Base-by-base conservation (phyloP, 2,329 filamentous ascomycete species). In the Ceratocystis lukuohia region DNA sequence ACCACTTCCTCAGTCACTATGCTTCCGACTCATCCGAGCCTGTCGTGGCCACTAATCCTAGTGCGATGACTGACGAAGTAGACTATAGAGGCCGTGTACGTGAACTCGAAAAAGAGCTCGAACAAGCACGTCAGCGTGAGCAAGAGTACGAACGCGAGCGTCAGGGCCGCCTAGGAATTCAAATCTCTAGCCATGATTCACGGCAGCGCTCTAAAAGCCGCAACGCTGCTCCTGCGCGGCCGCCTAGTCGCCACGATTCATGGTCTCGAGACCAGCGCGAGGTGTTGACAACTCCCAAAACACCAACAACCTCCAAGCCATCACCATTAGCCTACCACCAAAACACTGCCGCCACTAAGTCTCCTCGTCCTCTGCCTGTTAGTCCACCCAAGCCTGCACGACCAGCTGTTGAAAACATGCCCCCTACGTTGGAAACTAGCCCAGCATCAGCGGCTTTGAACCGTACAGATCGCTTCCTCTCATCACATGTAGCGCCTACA, bases 91-190 rank as follows among this genome's bases (percentile, higher is more conserved):
- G 80, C 69, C 85, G 91, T 50, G 86, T 96, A 69, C 83, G 83
- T 71, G 87, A 96, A 73, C 80, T 97, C 4, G 93, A 97, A 76
- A 80, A 83, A 76, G 79, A 89, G 80, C 74, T 85, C 22, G 80
- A 88, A 77, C 70, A 82, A 72, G 79, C 85, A 70, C 78, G 87
- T 71, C 74, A 86, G 77, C 74, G 88, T 75, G 80, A 88, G 74
- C 75, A 82, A 74, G 80, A 88, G 77, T 81, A 86, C 74, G 78
- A 88, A 76, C 76, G 79, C 69, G 79, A 82, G 71, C 76, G 85
- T 67, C 74, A 83, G 73, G 77, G 78, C 75, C 78, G 68, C 80
- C 72, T 71, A 70, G 61, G 80, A 73, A 72, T 71, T 64, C 67
- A 69, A 62, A 59, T 44, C 33, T 37, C 50, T 22, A 64, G 41